Evolutionary conservation across 768 basidiomycete genomes (phyloP).

Genomic region (Goffeauzyma gilvescens): DNA sequence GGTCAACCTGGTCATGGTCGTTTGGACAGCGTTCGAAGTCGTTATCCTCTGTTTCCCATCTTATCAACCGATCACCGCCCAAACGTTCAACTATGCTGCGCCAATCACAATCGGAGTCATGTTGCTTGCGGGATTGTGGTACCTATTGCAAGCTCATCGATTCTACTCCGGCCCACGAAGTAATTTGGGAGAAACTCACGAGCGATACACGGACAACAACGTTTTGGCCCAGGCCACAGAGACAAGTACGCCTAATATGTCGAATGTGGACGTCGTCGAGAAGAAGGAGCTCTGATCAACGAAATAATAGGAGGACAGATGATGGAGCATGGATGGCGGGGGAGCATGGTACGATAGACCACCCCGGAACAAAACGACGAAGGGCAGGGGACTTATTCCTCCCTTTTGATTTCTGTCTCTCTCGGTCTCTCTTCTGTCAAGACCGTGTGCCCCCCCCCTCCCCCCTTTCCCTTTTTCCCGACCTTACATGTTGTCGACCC

Average conservation of each 20-base stretch:
- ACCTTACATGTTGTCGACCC: too few species aligned
- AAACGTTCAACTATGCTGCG: conserved; percentile 20
- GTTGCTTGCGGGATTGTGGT: conserved; percentile 15
- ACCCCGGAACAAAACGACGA: too few species aligned
- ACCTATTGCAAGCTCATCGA: conserved; percentile 10
- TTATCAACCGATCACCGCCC: conserved; percentile 44
- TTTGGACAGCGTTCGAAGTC: conserved; percentile 21
- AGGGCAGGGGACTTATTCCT: too few species aligned
- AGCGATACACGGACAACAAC: conserved; percentile 8
- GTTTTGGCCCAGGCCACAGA: not conserved
- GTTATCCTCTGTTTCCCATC: conserved; percentile 40
- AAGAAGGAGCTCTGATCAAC: not conserved
- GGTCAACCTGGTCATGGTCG: conserved; percentile 20
- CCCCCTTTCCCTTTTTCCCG: too few species aligned
- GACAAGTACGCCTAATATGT: too few species aligned
- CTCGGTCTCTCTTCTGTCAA: too few species aligned
- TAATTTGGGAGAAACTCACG: conserved; percentile 9
- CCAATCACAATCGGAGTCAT: conserved; percentile 13
- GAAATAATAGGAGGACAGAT: not conserved
- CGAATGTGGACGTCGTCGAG: conserved; percentile 1
- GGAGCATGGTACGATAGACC: too few species aligned
- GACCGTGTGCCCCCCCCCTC: too few species aligned
- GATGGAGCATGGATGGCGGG: too few species aligned
- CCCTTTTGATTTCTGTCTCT: too few species aligned
- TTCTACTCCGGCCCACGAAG: conserved; percentile 15